A percentile compares a stretch with the other conserved stretches of the same genome.
Evolutionary conservation across 129 eudicot species (phyloP).

Genomic region (Chrysanthemum seticuspe): DNA sequence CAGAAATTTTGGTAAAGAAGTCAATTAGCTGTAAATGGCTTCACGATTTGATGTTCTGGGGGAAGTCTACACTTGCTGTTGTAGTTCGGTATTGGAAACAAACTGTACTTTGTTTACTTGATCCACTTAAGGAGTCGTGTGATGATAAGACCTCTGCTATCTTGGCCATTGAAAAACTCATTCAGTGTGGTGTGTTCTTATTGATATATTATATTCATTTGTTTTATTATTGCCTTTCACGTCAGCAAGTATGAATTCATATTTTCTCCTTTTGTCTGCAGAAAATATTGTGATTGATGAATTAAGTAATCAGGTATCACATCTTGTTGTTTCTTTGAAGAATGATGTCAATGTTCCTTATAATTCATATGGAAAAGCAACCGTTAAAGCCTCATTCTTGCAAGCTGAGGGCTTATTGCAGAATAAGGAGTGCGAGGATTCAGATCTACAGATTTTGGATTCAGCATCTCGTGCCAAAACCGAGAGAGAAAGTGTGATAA

Average conservation of each 20-base stretch:
- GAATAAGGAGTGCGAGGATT: slow-evolving; percentile 31
- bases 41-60: slow-evolving; percentile 84
- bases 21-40: slow-evolving; percentile 59
- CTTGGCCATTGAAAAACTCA: slow-evolving; percentile 52
- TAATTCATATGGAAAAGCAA: slow-evolving; percentile 27
- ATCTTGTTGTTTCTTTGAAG: slow-evolving; percentile 59
- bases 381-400: slow-evolving; percentile 23
- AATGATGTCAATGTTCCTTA: slow-evolving; percentile 30
- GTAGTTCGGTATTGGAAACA: slow-evolving; percentile 93
- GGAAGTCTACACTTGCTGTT: slow-evolving; percentile 69
- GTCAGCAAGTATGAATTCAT: slow-evolving; percentile 9
- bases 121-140: slow-evolving; percentile 54
- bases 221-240: slow-evolving; percentile 11
- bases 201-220: neutral
- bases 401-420: slow-evolving; percentile 25
- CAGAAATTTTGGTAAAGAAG: slow-evolving; percentile 31
- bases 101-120: slow-evolving; percentile 56
- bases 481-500: slow-evolving; percentile 39
- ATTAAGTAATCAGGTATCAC: slow-evolving; percentile 53
- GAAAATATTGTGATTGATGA: slow-evolving; percentile 58
- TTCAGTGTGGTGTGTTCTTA: slow-evolving; percentile 56
- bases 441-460: slow-evolving; percentile 31
- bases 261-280: slow-evolving; percentile 38
- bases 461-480: slow-evolving; percentile 28
- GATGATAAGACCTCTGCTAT: slow-evolving; percentile 41